phyloP scores from a whole-genome alignment of 169 alveolate species.

The Plasmodium sp. region DNA sequence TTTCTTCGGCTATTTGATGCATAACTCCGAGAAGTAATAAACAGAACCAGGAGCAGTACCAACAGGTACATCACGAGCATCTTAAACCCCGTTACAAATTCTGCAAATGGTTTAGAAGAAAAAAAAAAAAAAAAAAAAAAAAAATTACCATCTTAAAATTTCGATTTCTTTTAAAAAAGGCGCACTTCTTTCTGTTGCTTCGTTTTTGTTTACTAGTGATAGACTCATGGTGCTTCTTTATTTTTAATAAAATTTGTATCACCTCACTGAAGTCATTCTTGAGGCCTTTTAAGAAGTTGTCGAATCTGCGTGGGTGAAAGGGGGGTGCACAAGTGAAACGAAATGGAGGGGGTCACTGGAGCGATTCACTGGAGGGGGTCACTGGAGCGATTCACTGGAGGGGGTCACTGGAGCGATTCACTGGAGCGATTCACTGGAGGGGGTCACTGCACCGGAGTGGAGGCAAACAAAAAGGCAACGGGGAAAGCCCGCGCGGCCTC shows the following conservation, averaged over 20 bases:
- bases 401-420: no score
- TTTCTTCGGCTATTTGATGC: slow-evolving; percentile 45
- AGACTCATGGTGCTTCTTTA: slow-evolving; percentile 68
- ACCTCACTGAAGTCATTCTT: slow-evolving; percentile 57
- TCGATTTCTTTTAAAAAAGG: not conserved
- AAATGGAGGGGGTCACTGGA: not conserved
- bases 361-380: not conserved
- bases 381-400: not conserved
- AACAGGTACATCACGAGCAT: slow-evolving; percentile 27
- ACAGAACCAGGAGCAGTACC: slow-evolving; percentile 5
- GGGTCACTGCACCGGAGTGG: not conserved
- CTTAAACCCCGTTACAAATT: slow-evolving; percentile 54
- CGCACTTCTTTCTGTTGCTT: not conserved
- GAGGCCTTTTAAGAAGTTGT: slow-evolving; percentile 50
- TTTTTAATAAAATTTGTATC: slow-evolving; percentile 54
- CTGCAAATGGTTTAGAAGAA: slow-evolving; percentile 23
- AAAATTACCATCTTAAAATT: not conserved
- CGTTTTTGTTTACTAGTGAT: slow-evolving; percentile 35
- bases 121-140: not conserved
- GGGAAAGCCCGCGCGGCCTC: not conserved
- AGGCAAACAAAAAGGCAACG: not conserved
- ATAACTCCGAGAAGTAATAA: slow-evolving; percentile 58
- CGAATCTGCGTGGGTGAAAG: slow-evolving; percentile 41
- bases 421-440: no score
- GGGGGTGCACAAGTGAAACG: not conserved